Evolutionary conservation across 305 asterid species (phyloP).

Genomic region (Coffea humblotiana): DNA sequence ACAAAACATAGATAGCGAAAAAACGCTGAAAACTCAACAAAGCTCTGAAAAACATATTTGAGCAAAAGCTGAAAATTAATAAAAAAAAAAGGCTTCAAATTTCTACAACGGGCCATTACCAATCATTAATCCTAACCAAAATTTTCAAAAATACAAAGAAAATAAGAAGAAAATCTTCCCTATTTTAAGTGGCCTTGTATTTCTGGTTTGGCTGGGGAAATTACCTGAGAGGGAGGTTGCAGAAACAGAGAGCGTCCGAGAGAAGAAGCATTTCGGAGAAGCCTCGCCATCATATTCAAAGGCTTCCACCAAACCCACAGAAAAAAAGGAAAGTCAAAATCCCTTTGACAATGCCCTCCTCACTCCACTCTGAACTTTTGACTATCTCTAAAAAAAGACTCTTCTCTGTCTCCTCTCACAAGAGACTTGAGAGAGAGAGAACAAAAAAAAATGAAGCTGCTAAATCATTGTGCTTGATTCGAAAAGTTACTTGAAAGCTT

Average conservation of each 20-base stretch:
- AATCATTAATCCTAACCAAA: background rate
- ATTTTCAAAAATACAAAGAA: no score
- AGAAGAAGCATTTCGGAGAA: slow-evolving; percentile 38
- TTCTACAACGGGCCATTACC: background rate
- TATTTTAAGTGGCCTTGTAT: no score
- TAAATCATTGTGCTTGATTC: slow-evolving; percentile 1
- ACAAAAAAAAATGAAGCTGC: background rate
- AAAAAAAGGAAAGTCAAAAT: background rate
- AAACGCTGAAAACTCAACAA: background rate
- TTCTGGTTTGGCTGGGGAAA: no score
- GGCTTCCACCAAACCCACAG: no score
- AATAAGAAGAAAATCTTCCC: no score
- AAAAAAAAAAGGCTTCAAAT: no score
- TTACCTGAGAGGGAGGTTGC: slow-evolving; percentile 37
- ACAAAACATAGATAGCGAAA: background rate
- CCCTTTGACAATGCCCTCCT: background rate
- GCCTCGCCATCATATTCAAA: slow-evolving; percentile 43
- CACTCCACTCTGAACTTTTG: background rate
- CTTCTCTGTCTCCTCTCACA: no score
- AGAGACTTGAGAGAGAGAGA: no score
- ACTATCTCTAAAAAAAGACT: no score
- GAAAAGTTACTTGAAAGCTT: background rate
- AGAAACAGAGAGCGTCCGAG: slow-evolving; percentile 37
- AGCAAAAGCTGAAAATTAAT: background rate
- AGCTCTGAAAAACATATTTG: background rate